Conservation (phyloP, 2,329 filamentous ascomycete genomes). For the Purpureocillium takamizusanense region DNA sequence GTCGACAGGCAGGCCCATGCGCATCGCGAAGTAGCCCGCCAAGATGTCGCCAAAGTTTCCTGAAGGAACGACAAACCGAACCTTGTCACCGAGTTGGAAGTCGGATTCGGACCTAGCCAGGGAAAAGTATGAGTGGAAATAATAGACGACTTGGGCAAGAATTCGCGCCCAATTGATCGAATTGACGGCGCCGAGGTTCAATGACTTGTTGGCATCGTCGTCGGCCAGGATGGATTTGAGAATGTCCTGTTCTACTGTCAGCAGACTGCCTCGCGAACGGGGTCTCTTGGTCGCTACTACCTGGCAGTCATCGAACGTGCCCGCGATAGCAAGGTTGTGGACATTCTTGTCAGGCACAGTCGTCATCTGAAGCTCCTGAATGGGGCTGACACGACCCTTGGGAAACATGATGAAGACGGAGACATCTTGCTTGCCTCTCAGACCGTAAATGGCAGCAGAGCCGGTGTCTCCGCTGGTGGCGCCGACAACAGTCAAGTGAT, state of each 20-base stretch:
- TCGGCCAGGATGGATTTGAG: constrained; percentile 91
- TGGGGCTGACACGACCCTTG: constrained; percentile 79
- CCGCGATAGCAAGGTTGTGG: constrained; percentile 81
- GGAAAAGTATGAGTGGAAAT: constrained; percentile 89
- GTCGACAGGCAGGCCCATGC: constrained; percentile 80
- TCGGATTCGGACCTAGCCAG: constrained; percentile 52
- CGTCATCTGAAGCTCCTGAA: constrained; percentile 97
- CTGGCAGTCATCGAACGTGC: constrained; percentile 95
- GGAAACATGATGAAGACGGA: constrained; percentile 93
- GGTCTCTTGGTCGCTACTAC: constrained; percentile 65
- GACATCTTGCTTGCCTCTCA: constrained; percentile 92
- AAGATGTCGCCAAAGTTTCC: constrained; percentile 97
- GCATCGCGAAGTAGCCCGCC: constrained; percentile 83
- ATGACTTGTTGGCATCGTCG: constrained; percentile 67
- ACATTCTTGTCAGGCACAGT: constrained; percentile 86
- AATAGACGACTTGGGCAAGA: constrained; percentile 93
- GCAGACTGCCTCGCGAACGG: constrained; percentile 50
- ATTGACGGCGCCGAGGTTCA: constrained; percentile 88
- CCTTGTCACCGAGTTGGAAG: constrained; percentile 57
- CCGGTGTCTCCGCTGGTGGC: constrained; percentile 86
- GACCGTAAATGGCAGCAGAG: constrained; percentile 89
- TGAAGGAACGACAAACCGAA: constrained; percentile 84
- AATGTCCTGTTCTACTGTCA: constrained; percentile 52
- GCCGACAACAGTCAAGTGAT: constrained; percentile 79
- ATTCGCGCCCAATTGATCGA: constrained; percentile 96